Base-by-base conservation (phyloP, 495 filamentous ascomycete genomes). In the Ramalina intermedia region DNA sequence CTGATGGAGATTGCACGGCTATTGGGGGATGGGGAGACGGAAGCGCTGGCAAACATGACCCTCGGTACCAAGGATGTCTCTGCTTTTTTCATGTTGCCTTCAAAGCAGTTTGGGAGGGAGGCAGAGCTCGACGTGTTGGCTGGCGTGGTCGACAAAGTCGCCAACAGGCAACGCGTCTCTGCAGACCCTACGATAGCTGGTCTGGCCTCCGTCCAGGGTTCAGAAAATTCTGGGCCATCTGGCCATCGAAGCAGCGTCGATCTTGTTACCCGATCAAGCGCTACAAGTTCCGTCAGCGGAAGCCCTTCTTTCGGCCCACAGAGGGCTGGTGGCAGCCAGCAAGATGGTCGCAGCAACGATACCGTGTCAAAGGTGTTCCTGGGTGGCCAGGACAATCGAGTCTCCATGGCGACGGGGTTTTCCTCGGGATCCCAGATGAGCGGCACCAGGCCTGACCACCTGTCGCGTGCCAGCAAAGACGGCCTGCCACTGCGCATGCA, bases 11-110 rank as follows among this genome's bases (percentile, higher is more conserved):
- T 93, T 3, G 75, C 81, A 42, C 71, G 79, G 55, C 63, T 91
- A 26, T 68, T 95, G 16, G 77, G 75, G 4, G 79, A 82, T 56
- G 87, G 85, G n/a, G 79, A 94, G 57, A 71, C 68, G 41, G 71
- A 74, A 46, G 75, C 74, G 1, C 64, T 94, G 45, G 75, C 73
- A 49, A 71, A 80, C 21, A 93, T 84, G 61, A 64, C 75, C 46
- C 76, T 89, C 50, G 87, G 75, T 37, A 74, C 78, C 17, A 81
- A 77, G 41, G 87, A 94, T 60, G 73, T 91, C 1, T 90, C 85
- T 2, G 88, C 85, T 2, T 88, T 87, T 56, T 95, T 94, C 61
- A 81, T 82, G 45, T 73, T 94, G 12, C 87, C 87, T 3, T 74
- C 75, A 2, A 63, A 66, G n/a, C 86, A 87, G 75, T 79, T 91